phyloP scores from a whole-genome alignment of 2,329 filamentous ascomycete species.

The Fusarium proliferatum region DNA sequence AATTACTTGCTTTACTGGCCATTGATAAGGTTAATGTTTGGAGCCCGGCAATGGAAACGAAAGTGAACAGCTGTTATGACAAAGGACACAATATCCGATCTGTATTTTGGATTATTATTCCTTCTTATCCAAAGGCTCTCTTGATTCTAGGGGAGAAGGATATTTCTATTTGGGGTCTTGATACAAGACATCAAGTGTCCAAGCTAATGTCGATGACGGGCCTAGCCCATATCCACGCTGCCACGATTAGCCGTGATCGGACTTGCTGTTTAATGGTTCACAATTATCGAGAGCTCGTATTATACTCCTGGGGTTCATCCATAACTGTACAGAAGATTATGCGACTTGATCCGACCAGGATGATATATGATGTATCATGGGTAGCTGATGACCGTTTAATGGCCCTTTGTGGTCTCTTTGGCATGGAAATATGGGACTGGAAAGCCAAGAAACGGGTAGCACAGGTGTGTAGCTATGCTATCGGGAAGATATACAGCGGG shows the following conservation, averaged over 20 bases:
- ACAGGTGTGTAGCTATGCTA: rapidly evolving
- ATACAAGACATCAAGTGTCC: rapidly evolving
- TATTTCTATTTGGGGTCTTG: background rate
- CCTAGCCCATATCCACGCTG: rapidly evolving
- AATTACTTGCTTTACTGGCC: too few relatives aligned
- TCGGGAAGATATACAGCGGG: rapidly evolving
- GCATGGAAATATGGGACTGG: rapidly evolving
- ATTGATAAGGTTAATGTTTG: too few relatives aligned
- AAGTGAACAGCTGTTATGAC: too few relatives aligned
- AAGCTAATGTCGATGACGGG: background rate
- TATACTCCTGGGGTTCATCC: background rate
- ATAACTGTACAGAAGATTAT: background rate
- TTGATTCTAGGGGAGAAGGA: rapidly evolving
- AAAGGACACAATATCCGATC: too few relatives aligned
- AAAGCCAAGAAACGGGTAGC: rapidly evolving
- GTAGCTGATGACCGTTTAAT: rapidly evolving
- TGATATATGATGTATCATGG: rapidly evolving
- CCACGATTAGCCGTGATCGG: background rate
- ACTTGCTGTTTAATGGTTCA: background rate
- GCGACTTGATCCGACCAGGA: rapidly evolving
- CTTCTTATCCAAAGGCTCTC: background rate
- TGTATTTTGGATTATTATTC: too few relatives aligned
- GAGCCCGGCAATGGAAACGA: too few relatives aligned
- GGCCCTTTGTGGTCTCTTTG: rapidly evolving
- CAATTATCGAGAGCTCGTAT: too few relatives aligned